Evolutionary conservation across 1,284 basidiomycete species (phyloP).

Genomic region (Pseudomicrostroma phylloplanum): DNA sequence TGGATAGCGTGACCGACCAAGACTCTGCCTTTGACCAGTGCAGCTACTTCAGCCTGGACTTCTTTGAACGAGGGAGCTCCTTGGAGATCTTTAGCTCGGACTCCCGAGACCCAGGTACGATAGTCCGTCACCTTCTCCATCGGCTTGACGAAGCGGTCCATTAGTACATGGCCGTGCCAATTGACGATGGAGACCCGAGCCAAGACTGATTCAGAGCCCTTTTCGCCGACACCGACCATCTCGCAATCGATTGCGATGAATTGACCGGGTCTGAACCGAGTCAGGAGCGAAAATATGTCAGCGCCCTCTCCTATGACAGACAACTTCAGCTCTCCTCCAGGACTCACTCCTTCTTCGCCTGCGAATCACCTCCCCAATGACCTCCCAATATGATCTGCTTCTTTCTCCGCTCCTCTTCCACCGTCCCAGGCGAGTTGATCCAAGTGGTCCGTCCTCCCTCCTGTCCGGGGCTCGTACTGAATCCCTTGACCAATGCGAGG

Average conservation of each 20-base stretch:
- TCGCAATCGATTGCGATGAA: slow-evolving; percentile 87
- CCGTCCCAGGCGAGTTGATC: slow-evolving; percentile 71
- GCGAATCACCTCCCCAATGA: slow-evolving; percentile 15
- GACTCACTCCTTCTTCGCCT: slow-evolving; percentile 25
- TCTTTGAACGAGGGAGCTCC: slow-evolving; percentile 68
- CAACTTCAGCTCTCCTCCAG: no score
- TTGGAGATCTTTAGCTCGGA: slow-evolving; percentile 69
- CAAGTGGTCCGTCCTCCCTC: not conserved
- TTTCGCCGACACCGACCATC: slow-evolving; percentile 88
- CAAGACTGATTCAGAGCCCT: slow-evolving; percentile 72
- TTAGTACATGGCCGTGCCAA: slow-evolving; percentile 70
- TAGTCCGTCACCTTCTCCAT: slow-evolving; percentile 87
- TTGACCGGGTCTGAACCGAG: slow-evolving; percentile 61
- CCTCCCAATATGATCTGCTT: slow-evolving; percentile 34
- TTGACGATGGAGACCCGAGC: slow-evolving; percentile 90
- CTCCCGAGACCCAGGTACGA: slow-evolving; percentile 82
- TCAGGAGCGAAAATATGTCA: not conserved
- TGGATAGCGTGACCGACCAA: slow-evolving; percentile 89
- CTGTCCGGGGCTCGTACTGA: not conserved
- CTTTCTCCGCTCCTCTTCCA: slow-evolving; percentile 54
- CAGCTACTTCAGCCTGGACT: slow-evolving; percentile 73
- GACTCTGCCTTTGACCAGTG: slow-evolving; percentile 70
- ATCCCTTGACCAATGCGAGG: slow-evolving; percentile 25
- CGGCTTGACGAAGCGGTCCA: slow-evolving; percentile 83
- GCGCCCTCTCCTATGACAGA: slow-evolving; percentile 1